These are phyloP conservation scores for Mycena rebaudengoi DNA, from an alignment of 768 basidiomycete species.

Conservation along the genomic window DNA sequence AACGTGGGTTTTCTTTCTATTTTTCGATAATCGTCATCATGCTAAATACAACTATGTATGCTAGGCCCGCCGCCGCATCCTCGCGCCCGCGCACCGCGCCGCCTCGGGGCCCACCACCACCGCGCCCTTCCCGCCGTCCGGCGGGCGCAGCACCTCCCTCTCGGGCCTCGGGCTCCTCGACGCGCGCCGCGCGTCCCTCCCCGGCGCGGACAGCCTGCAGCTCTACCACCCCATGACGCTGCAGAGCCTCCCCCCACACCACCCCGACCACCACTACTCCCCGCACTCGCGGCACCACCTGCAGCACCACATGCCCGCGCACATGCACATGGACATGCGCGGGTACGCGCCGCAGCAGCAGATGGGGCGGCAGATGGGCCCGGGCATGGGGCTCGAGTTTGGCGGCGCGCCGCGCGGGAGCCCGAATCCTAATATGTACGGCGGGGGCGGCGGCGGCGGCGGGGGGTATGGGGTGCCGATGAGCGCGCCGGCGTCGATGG, in stretches of 20 bases:
- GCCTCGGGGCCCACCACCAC: conserved; percentile 82
- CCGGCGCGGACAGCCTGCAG: conserved; percentile 71
- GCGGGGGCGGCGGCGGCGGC: conserved; percentile 5
- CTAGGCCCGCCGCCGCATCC: conserved; percentile 83
- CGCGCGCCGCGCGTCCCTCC: conserved; percentile 71
- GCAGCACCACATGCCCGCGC: too few species aligned
- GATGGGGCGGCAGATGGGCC: conserved; percentile 46
- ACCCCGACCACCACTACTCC: conserved; percentile 46
- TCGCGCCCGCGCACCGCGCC: conserved; percentile 82
- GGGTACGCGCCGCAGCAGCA: conserved; percentile 42
- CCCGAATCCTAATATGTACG: too few species aligned
- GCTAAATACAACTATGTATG: conserved; percentile 8
- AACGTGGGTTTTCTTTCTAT: conserved; percentile 55
- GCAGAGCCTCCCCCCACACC: conserved; percentile 60
- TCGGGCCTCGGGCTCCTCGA: conserved; percentile 50
- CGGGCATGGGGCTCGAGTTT: conserved; percentile 49
- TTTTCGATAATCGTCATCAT: conserved; percentile 4
- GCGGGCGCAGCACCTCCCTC: conserved; percentile 50
- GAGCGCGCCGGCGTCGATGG: conserved; percentile 28
- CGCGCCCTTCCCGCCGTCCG: conserved; percentile 69
- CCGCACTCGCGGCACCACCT: conserved; percentile 41
- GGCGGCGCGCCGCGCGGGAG: conserved; percentile 10
- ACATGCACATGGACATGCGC: too few species aligned
- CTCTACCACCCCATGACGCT: conserved; percentile 84
- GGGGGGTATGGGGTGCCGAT: conserved; percentile 26